These are phyloP conservation scores for Beauveria medogensis DNA, from an alignment of 2,329 filamentous ascomycete species.

Conservation along the genomic window DNA sequence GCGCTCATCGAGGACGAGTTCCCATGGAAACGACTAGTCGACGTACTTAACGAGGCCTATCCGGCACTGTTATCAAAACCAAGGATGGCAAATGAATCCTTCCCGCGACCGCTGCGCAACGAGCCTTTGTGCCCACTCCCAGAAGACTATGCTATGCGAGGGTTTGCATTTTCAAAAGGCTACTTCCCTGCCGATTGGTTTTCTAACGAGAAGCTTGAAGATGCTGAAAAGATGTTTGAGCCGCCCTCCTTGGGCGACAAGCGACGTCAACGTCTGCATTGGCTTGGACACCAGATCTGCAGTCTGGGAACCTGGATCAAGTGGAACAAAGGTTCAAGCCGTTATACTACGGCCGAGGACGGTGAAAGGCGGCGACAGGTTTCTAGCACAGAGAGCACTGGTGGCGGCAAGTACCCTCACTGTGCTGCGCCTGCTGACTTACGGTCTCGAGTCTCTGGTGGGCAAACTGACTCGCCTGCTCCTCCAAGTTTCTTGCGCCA, in stretches of 20 bases:
- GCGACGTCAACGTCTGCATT: slow-evolving; percentile 46
- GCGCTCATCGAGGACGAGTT: slow-evolving; percentile 33
- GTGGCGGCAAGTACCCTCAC: neutral
- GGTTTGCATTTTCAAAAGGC: slow-evolving; percentile 50
- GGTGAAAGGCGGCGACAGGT: neutral
- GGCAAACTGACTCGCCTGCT: neutral
- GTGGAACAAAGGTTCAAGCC: neutral
- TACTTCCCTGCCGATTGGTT: slow-evolving; percentile 57
- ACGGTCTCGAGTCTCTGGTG: neutral
- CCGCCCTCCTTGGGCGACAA: slow-evolving; percentile 47
- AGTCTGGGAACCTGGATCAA: neutral
- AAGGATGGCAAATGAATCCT: slow-evolving; percentile 33
- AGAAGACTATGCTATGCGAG: slow-evolving; percentile 61
- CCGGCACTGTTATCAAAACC: slow-evolving; percentile 20
- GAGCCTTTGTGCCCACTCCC: slow-evolving; percentile 48
- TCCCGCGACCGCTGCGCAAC: slow-evolving; percentile 39
- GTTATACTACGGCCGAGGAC: neutral
- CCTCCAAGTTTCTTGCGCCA: neutral
- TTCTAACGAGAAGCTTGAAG: slow-evolving; percentile 47
- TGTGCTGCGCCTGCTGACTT: neutral
- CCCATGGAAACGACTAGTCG: slow-evolving; percentile 42
- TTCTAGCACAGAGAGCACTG: neutral
- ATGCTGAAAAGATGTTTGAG: slow-evolving; percentile 61
- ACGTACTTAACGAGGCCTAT: slow-evolving; percentile 30
- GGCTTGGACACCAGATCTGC: neutral